These are phyloP conservation scores for Aspergillus ibericus DNA, from an alignment of 2,329 filamentous ascomycete genomes.

Conservation along the genomic window DNA sequence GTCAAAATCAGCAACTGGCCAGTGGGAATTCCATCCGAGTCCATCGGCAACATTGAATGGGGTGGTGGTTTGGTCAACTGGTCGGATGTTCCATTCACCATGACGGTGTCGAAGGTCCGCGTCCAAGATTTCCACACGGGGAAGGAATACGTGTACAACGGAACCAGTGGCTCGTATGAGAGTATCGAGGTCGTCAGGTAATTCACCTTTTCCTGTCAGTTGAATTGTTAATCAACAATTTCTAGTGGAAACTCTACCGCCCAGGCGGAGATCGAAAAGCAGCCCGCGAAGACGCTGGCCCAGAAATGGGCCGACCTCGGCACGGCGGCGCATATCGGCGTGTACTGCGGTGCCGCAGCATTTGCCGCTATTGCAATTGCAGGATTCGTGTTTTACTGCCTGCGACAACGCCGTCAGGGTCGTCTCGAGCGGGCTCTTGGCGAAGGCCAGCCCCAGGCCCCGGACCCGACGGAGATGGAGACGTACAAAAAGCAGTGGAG, in stretches of 20 bases:
- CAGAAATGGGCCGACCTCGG: background rate
- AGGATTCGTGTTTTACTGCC: background rate
- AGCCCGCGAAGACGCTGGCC: background rate
- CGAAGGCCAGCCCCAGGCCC: background rate
- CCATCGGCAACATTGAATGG: conserved; percentile 2
- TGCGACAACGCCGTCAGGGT: background rate
- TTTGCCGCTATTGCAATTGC: background rate
- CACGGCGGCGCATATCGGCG: background rate
- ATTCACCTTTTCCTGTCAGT: background rate
- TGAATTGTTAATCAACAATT: background rate
- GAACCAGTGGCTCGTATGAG: background rate
- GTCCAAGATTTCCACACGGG: background rate
- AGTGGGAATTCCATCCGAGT: background rate
- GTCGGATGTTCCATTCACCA: background rate
- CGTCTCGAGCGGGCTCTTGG: background rate
- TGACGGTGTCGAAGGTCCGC: background rate
- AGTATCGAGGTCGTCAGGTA: background rate
- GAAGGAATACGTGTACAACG: background rate
- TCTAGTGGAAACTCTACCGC: background rate
- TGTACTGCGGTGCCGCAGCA: background rate
- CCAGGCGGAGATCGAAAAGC: background rate
- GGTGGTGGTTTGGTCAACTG: conserved; percentile 2
- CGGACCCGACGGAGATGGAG: background rate
- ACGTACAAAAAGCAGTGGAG: background rate
- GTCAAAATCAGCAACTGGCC: background rate